Evolutionary conservation across 2,329 filamentous ascomycete species (phyloP), one percentile per base, ranked within the genome.

Genomic region (Exophiala sp.): DNA sequence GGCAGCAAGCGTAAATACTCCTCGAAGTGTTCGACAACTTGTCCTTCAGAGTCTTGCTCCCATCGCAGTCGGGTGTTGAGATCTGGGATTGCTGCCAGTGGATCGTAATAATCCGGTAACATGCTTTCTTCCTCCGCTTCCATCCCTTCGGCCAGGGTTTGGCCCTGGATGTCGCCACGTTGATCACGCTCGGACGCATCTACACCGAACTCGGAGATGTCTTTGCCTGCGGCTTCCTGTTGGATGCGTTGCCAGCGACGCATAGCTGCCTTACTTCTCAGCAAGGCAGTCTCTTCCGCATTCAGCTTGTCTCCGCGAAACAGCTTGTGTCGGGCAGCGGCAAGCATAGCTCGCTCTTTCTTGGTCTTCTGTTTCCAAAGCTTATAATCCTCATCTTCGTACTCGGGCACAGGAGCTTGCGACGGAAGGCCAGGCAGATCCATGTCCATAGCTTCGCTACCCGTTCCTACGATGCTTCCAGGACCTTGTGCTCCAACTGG

Each of bases 321-420:
- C 11, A 99, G 81, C 36, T 88, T 83, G 69, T 91, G 86, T 32
- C 94, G 83, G 68, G 96, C 89, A 60, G 91, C 90, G 55, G 94
- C 88, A 49, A 92, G 84, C 20, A 87, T 76, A 3, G 94, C 94
- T 58, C 94, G 86, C 65, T 96, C 91, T 68, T 94, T 96, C 73
- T 97, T 97, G 1, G 94, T 99, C 38, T 96, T 90, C 71, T 97
- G 92, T 74, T 97, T 99, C 94, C 95, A 99, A 34, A 94, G 88
- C 69, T 95, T 95, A 74, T 94, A 96, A 67, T 96, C 92, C 1
- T 81, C 75, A 54, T 97, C 91, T 63, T 97, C 91, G 63, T 95
- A 84, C 62, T 90, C 90, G 10, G 82, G 80, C 62, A 95, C 89
- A 63, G 95, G 88, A 29, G 82, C 81, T 5, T 86, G 82, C 16